Percentiles rank a stretch among this genome's conserved stretches.
These are phyloP conservation scores for Rhizomucor pusillus DNA, from an alignment of 371 early-diverging fungal genomes.

Conservation along the genomic window DNA sequence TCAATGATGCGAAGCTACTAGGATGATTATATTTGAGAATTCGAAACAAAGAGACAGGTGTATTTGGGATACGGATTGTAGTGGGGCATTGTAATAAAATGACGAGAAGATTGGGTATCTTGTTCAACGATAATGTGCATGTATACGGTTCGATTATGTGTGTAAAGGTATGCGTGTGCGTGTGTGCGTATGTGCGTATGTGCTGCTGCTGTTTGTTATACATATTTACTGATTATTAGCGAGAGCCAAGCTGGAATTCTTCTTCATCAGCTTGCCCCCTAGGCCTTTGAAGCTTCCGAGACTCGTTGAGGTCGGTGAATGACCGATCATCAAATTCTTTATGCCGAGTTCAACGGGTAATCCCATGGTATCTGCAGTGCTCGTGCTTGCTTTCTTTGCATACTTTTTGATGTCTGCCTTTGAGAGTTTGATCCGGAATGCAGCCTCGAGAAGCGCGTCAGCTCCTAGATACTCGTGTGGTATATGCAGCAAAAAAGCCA, in stretches of 20 bases:
- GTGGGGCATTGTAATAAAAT: too few relatives aligned
- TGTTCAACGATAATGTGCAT: too few relatives aligned
- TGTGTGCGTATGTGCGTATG: too few relatives aligned
- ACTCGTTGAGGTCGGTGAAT: constrained; percentile 8
- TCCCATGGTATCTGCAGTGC: constrained; percentile 31
- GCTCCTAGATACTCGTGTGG: constrained; percentile 73
- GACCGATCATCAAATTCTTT: constrained; percentile 41
- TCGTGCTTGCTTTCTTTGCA: constrained; percentile 40
- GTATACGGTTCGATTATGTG: too few relatives aligned
- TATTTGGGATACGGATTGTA: too few relatives aligned
- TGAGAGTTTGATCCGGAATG: constrained; percentile 64
- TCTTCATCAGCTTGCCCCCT: constrained; percentile 19
- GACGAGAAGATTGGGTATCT: too few relatives aligned
- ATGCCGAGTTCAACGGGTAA: constrained; percentile 43
- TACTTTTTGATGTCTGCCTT: constrained; percentile 46
- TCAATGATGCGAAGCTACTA: too few relatives aligned
- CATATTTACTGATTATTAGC: not conserved
- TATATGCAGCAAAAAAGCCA: constrained; percentile 78
- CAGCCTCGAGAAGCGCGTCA: constrained; percentile 65
- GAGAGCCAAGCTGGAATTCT: constrained; percentile 11
- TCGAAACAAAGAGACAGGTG: too few relatives aligned
- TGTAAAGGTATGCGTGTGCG: too few relatives aligned
- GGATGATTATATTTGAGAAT: too few relatives aligned
- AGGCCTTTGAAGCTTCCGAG: constrained; percentile 15
- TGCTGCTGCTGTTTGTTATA: too few relatives aligned